phyloP scores from a whole-genome alignment of 2,329 filamentous ascomycete genomes.

The Aspergillus tubingensis region DNA sequence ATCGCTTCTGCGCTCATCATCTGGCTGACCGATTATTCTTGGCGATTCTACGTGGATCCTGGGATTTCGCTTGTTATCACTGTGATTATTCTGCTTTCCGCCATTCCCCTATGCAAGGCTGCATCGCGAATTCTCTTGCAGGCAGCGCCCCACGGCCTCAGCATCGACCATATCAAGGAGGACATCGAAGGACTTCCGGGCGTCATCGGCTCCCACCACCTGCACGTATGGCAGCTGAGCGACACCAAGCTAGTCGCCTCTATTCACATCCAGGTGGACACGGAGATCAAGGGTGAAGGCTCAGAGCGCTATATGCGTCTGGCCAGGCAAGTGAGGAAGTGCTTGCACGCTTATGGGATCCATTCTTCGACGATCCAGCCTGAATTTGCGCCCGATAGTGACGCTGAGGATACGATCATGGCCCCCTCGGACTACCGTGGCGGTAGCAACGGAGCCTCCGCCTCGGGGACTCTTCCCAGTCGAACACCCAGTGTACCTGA shows the following conservation, averaged over 20 bases:
- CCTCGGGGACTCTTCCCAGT: constrained; percentile 31
- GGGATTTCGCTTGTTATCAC: constrained; percentile 93
- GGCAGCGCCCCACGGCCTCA: constrained; percentile 85
- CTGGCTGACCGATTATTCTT: constrained; percentile 81
- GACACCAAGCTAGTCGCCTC: constrained; percentile 93
- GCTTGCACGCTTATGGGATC: constrained; percentile 92
- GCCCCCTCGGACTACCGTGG: constrained; percentile 25
- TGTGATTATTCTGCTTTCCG: constrained; percentile 62
- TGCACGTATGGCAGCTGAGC: constrained; percentile 97
- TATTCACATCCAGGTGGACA: constrained; percentile 88
- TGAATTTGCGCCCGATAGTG: constrained; percentile 61
- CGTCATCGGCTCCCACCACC: constrained; percentile 87
- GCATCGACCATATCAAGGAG: constrained; percentile 84
- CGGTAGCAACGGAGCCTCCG: constrained; percentile 10
- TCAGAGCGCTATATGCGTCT: constrained; percentile 85
- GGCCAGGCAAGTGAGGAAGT: constrained; percentile 77
- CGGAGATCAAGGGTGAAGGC: constrained; percentile 81
- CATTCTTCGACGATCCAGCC: constrained; percentile 97
- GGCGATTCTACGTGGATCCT: constrained; percentile 86
- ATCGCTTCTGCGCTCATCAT: constrained; percentile 74
- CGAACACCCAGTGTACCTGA: constrained; percentile 40
- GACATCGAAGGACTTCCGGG: constrained; percentile 85
- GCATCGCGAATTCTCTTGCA: constrained; percentile 81
- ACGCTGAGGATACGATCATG: constrained; percentile 32
- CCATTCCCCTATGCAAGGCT: constrained; percentile 54